Evolutionary conservation across 2,329 filamentous ascomycete species (phyloP).

Genomic region (Lizonia empirigonia): DNA sequence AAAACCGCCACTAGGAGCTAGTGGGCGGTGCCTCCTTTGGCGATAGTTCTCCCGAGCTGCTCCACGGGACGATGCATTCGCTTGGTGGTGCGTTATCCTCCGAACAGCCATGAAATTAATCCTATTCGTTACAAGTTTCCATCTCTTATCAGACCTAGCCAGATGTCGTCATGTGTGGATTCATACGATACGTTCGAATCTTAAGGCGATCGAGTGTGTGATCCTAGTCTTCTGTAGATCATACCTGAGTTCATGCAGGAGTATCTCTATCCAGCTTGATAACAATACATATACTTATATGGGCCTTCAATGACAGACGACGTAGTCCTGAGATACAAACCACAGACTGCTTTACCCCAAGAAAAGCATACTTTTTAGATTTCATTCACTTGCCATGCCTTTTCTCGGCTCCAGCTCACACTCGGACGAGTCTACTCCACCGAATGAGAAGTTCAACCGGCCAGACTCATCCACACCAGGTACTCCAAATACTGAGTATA

Average conservation of each 20-base stretch:
- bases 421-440: constrained; percentile 2
- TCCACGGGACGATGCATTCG: neutral
- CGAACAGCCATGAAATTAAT: neutral
- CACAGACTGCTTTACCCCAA: no score
- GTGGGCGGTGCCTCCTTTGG: no score
- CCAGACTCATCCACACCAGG: constrained; percentile 1
- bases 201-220: neutral
- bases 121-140: neutral
- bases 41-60: neutral
- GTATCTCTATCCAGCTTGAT: no score
- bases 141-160: neutral
- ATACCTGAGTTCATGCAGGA: no score
- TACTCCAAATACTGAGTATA: constrained; percentile 12
- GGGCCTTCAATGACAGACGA: no score
- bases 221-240: no score
- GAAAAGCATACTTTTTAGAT: neutral
- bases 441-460: neutral
- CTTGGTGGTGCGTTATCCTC: neutral
- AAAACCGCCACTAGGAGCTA: no score
- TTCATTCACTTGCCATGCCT: neutral
- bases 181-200: neutral
- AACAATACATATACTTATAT: no score
- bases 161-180: neutral
- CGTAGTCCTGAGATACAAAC: no score
- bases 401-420: constrained; percentile 1